Evolutionary conservation across 805 yeast species (phyloP), one percentile per base, ranked within the genome.

Genomic region (Brettanomyces sp.): DNA sequence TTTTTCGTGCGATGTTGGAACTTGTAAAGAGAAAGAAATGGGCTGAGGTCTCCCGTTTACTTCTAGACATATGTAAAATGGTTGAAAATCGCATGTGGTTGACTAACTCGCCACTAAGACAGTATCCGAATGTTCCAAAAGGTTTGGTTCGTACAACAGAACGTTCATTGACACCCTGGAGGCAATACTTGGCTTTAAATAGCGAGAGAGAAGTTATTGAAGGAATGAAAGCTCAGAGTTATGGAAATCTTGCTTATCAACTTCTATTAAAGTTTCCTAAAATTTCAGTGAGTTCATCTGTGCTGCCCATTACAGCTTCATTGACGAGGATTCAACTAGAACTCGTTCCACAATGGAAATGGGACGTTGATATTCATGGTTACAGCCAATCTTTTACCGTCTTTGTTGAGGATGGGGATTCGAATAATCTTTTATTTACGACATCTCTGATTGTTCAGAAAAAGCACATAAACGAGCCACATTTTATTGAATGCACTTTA

Each of bases 1-100:
- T 93, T 36, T 69, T 90, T 46, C 68, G 97, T 47, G 97, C 98
- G 0, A 74, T 95, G 51, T 80, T 76, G 59, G 96, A 91, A 57
- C 77, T 93, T 33, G 76, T 85, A 8, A 53, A 85, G 41, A 69
- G 73, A 44, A 85, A 81, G 52, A 73, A 74, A 9, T 89, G 95
- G 95, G 73, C 96, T 0, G 59, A 68, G 21, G 61, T 84, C 12
- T 69, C 95, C 0, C 75, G 73, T 52, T 49, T 65, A 1, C 57
- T 83, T 1, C 69, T 89, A 11, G 79, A 79, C 45, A 50, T 91
- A 9, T 82, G 91, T 59, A 85, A 86, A 52, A 80, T 85, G 79
- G 83, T 89, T 22, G 95, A 85, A 45, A 73, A 68, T 46, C 67
- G 95, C 44, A 72, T 86, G 67, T 95, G 99, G 99, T 58, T 78